Conservation (phyloP, 495 filamentous ascomycete genomes). For the Hypoxylon fuscum region DNA sequence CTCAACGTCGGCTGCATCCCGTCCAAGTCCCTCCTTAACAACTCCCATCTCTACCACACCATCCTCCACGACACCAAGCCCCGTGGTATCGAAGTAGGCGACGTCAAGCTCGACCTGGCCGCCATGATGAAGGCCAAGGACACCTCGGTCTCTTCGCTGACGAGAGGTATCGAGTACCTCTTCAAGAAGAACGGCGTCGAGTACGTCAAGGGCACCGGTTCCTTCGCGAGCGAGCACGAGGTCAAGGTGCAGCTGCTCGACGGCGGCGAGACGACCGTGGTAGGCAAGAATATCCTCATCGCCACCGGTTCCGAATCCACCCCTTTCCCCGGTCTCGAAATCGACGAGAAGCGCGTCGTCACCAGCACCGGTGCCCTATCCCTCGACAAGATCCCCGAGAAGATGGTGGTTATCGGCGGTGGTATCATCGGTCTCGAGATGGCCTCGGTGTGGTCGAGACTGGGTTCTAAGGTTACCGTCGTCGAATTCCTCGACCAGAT, state of each 20-base stretch:
- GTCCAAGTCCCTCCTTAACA: conserved; percentile 99
- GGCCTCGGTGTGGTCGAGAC: conserved; percentile 95
- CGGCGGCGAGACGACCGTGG: conserved; percentile 83
- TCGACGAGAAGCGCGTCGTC: conserved; percentile 97
- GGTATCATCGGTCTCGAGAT: conserved; percentile 99
- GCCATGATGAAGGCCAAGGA: conserved; percentile 99
- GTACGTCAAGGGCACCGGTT: conserved; percentile 90
- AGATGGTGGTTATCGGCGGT: conserved; percentile 97
- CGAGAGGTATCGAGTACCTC: conserved; percentile 96
- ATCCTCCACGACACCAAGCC: conserved; percentile 96
- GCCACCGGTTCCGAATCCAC: conserved; percentile 94
- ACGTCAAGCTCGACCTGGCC: conserved; percentile 92
- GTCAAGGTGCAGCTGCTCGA: conserved; percentile 89
- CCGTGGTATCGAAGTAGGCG: conserved; percentile 91
- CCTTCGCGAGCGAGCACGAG: conserved; percentile 89
- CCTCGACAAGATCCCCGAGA: conserved; percentile 90
- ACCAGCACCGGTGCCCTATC: conserved; percentile 95
- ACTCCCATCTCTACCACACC: conserved; percentile 98
- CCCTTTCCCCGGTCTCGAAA: conserved; percentile 93
- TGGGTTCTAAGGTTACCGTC: conserved; percentile 94
- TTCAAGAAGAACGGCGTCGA: conserved; percentile 99
- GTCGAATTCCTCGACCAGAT: conserved; percentile 97
- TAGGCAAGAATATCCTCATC: conserved; percentile 96
- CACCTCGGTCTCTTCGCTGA: conserved; percentile 84
- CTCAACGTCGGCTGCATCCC: conserved; percentile 99